Conservation (phyloP, 768 basidiomycete genomes). For the Auricularia sp. region DNA sequence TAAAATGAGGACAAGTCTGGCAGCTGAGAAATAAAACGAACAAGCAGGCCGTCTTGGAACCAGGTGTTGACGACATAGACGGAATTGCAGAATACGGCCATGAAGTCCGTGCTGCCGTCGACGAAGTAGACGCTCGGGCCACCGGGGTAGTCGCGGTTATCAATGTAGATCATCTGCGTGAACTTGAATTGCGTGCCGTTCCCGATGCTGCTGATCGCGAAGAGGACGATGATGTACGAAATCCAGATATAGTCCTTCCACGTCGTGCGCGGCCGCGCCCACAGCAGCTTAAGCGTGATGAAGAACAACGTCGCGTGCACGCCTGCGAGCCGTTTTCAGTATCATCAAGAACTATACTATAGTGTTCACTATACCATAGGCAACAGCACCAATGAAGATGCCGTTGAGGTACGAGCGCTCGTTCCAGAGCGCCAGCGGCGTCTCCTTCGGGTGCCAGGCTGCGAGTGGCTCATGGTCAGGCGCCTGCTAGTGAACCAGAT, state of each 20-base stretch:
- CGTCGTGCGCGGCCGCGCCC: neutral
- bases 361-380: neutral
- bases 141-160: slow-evolving; percentile 16
- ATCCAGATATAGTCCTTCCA: slow-evolving; percentile 1
- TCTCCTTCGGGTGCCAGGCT: neutral
- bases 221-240: slow-evolving; percentile 9
- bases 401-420: neutral
- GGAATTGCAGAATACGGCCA: slow-evolving; percentile 19
- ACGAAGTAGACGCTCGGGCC: slow-evolving; percentile 17
- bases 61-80: slow-evolving; percentile 21
- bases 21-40: neutral
- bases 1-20: neutral
- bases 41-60: slow-evolving; percentile 9
- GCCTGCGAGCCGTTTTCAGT: neutral
- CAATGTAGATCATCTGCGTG: slow-evolving; percentile 22
- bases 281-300: neutral
- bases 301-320: slow-evolving; percentile 1
- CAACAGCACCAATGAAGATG: neutral
- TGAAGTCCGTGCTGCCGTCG: slow-evolving; percentile 13
- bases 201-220: slow-evolving; percentile 21
- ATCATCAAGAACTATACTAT: too few species aligned
- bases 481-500: neutral
- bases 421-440: neutral
- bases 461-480: neutral
- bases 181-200: slow-evolving; percentile 19